Evolutionary conservation across 2,329 filamentous ascomycete genomes (phyloP), one percentile per base, ranked within the genome.

Genomic region (Alternaria rosae): DNA sequence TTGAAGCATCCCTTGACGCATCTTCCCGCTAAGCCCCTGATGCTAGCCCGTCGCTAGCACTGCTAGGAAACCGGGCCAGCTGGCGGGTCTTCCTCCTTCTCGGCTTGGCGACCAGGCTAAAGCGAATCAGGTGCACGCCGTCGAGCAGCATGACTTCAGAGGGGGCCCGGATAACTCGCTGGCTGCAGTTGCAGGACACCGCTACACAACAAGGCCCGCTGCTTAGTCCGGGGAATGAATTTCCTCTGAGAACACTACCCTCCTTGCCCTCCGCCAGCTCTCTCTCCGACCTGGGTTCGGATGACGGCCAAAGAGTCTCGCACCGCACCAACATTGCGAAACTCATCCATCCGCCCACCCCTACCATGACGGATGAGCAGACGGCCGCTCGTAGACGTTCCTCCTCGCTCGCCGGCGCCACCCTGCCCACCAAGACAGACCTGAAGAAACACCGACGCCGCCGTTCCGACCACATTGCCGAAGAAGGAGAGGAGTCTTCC

Each of bases 181-280:
- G 76, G 77, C 72, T 79, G 66, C 57, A 57, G 35, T 55, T 74
- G 57, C 61, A 64, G 41, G 64, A 76, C 59, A 66, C 73, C 43
- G 64, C 66, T 62, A 64, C 71, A 70, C 60, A 61, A 53, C 68
- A 64, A 62, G 71, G 73, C 59, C 65, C 70, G 48, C 65, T 66
- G 45, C 70, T 69, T 63, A 76, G 76, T 60, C 76, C 76, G 32
- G 75, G 76, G 54, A 76, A 79, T 75, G 77, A 73, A 48, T 78
- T 79, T 50, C 76, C 77, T 48, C 69, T 79, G 26, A 67, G 70
- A 20, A 79, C 77, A 17, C 52, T 79, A 50, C 75, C 75, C 43
- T 77, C 72, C 21, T 75, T 76, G 15, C 76, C 76, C 43, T 77
- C 75, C 13, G 57, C 69, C 54, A 71, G 71, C 54, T 71, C 70